Evolutionary conservation across 1,284 basidiomycete species (phyloP).

Genomic region (Agaricales sp.): DNA sequence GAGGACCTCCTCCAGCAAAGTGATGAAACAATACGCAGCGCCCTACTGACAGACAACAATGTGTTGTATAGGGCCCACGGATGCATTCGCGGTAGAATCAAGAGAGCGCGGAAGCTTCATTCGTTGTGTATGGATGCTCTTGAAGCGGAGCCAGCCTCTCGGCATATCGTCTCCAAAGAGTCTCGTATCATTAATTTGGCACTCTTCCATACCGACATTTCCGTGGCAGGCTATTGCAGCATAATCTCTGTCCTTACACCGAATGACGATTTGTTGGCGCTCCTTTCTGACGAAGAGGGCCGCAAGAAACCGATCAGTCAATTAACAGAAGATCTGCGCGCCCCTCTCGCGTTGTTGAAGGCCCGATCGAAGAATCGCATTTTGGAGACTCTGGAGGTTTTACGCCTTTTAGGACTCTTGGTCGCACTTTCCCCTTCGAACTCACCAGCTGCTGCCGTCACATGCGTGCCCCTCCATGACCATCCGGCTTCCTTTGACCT

Average conservation of each 20-base stretch:
- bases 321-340: conserved; percentile 37
- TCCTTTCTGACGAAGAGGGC: conserved; percentile 36
- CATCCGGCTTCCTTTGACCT: conserved; percentile 37
- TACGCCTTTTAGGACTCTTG: conserved; percentile 42
- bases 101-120: conserved; percentile 55
- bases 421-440: conserved; percentile 40
- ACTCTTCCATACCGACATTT: conserved; percentile 48
- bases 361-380: conserved; percentile 47
- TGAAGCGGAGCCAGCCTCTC: conserved; percentile 24
- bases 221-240: conserved; percentile 48
- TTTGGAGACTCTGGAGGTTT: conserved; percentile 46
- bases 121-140: conserved; percentile 41
- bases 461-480: conserved; percentile 27
- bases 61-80: conserved; percentile 62
- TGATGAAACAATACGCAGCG: conserved; percentile 41
- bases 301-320: conserved; percentile 36
- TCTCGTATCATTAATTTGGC: conserved; percentile 44
- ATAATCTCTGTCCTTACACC: conserved; percentile 41
- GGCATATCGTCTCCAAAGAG: conserved; percentile 38
- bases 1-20: conserved; percentile 15
- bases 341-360: conserved; percentile 41
- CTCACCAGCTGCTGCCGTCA: conserved; percentile 29
- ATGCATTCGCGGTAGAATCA: conserved; percentile 51
- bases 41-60: conserved; percentile 53
- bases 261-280: conserved; percentile 39